phyloP scores from a whole-genome alignment of 345 rosid genomes.

The Eucalyptus guilfoylei region DNA sequence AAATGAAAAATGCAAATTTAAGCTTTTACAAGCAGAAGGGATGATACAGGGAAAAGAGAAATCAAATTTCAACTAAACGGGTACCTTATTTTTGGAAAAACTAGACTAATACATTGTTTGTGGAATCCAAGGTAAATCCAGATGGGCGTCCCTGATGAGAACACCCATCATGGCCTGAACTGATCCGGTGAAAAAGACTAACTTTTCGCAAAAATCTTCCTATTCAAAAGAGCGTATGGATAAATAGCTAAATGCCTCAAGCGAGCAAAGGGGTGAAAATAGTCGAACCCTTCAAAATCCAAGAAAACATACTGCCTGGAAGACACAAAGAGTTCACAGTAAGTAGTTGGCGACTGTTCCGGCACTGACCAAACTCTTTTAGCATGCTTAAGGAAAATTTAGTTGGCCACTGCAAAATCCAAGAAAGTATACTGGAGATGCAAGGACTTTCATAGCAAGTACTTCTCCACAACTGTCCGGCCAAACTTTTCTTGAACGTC shows the following conservation, averaged over 20 bases:
- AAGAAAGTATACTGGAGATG: background rate
- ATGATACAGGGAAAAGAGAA: background rate
- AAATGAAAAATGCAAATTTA: background rate
- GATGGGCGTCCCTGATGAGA: background rate
- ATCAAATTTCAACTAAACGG: background rate
- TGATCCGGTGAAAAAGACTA: background rate
- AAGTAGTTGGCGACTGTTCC: background rate
- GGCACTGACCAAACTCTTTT: background rate
- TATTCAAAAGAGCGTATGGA: background rate
- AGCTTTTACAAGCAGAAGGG: background rate
- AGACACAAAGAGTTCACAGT: background rate
- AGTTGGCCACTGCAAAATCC: background rate
- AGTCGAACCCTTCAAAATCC: background rate
- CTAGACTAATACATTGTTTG: background rate
- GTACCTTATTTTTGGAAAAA: background rate
- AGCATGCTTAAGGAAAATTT: background rate
- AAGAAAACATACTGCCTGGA: background rate
- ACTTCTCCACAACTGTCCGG: conserved; percentile 81
- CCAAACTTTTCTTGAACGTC: conserved; percentile 94
- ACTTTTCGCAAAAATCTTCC: background rate
- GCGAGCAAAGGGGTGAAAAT: background rate
- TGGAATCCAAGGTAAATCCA: background rate
- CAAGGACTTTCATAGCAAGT: conserved; percentile 26
- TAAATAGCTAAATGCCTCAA: background rate
- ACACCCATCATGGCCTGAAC: background rate